Evolutionary conservation across 345 rosid genomes (phyloP), one percentile per base, ranked within the genome.

Genomic region (Tarenaya hassleriana): DNA sequence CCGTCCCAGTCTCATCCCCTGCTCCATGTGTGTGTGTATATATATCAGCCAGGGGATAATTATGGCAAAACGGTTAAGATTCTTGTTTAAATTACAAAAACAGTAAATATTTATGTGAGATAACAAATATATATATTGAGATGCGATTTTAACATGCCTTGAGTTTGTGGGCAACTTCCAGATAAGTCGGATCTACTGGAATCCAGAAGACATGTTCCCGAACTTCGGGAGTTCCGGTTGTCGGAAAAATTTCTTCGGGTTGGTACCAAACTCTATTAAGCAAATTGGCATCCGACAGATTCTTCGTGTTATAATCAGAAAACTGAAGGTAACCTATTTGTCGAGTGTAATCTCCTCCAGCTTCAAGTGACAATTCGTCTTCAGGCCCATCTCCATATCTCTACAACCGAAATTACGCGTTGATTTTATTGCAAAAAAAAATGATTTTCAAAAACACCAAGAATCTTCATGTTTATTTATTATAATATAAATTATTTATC

Each of bases 261-360:
- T 83, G 95, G 50, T 71, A 83, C 92, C 95, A 86, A 1, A 81
- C 52, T 9, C 69, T 66, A 58, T 88, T 88, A 20, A 88, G 69
- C 7, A 78, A 50, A 56, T 78, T 88, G 29, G 3, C 29, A 4
- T 76, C 75, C 0, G 24, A n/a, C 10, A 2, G 31, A 16, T 45
- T 37, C 8, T 37, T 37, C 3, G 39, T 74, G 55, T 40, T 67
- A 50, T 69, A 71, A 15, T 75, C 43, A 0, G 88, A 29, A 52
- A 84, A 62, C 32, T 55, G 68, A 1, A 82, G 76, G 34, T 66
- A 76, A n/a, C 96, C 90, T 9, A 80, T 37, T 6, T 61, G 48
- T 31, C 96, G 60, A 39, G 86, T 82, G 67, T 60, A 88, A 64
- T 88, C 96, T 61, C 88, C 84, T 11, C 54, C 67, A 0, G 86